Percentiles rank a stretch among this genome's conserved stretches.
These are phyloP conservation scores for Aureobasidium sp. DNA, from an alignment of 2,329 filamentous ascomycete species.

Conservation along the genomic window DNA sequence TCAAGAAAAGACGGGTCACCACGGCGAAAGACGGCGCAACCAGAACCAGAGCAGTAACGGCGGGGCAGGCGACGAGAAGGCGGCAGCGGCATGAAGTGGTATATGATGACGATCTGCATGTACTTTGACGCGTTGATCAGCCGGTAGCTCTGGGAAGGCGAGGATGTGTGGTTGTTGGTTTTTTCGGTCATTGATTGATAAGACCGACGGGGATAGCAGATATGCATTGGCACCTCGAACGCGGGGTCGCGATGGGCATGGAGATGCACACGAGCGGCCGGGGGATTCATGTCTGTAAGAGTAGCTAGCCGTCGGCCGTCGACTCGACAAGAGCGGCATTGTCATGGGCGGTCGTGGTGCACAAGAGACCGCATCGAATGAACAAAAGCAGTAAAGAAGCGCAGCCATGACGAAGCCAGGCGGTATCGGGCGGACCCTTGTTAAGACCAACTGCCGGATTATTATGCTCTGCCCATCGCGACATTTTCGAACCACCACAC, in stretches of 20 bases:
- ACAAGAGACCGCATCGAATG: slow-evolving; percentile 3
- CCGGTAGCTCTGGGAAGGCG: neutral
- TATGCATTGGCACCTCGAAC: slow-evolving; percentile 9
- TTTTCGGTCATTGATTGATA: neutral
- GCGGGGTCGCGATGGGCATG: neutral
- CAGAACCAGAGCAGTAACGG: slow-evolving; percentile 23
- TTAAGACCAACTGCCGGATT: slow-evolving; percentile 8
- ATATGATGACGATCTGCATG: slow-evolving; percentile 5
- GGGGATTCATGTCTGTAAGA: slow-evolving; percentile 4
- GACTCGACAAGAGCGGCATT: too few relatives aligned
- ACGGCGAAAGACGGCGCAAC: slow-evolving; percentile 40
- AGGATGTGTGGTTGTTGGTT: neutral
- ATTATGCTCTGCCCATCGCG: neutral
- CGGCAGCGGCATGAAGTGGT: neutral
- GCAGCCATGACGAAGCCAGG: slow-evolving; percentile 7
- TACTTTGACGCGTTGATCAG: slow-evolving; percentile 1
- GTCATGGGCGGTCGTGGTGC: neutral
- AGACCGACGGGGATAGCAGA: neutral
- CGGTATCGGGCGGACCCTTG: slow-evolving; percentile 14
- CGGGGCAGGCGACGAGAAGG: slow-evolving; percentile 14
- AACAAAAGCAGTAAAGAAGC: slow-evolving; percentile 15
- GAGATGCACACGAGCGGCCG: neutral
- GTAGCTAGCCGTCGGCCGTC: neutral
- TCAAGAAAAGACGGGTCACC: slow-evolving; percentile 62
- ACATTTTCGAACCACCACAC: neutral